Evolutionary conservation across 2,329 filamentous ascomycete genomes (phyloP).

Genomic region (Aspergillus hiratsukae): DNA sequence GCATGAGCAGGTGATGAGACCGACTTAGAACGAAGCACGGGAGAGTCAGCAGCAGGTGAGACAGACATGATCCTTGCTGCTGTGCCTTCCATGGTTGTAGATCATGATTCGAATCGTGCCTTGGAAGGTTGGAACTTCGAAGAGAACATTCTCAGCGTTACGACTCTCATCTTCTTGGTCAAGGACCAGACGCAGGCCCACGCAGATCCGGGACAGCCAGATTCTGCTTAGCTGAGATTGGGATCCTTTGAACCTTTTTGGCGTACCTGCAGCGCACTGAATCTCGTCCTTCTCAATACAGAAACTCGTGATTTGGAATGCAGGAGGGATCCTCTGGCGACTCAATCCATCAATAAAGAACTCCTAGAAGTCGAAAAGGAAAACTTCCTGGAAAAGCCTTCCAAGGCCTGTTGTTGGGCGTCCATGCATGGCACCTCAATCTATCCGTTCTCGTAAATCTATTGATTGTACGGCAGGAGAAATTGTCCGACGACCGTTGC

Average conservation of each 20-base stretch:
- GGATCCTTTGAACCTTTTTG: background rate
- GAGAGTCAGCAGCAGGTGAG: slow-evolving; percentile 9
- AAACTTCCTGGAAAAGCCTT: background rate
- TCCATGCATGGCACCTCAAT: background rate
- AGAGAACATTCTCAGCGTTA: background rate
- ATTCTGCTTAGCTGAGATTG: background rate
- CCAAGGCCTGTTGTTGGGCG: background rate
- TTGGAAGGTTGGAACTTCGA: background rate
- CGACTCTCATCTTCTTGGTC: background rate
- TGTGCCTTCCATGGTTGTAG: slow-evolving; percentile 3
- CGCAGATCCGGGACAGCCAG: background rate
- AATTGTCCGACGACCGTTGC: background rate
- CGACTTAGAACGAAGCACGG: slow-evolving; percentile 12
- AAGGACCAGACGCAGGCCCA: background rate
- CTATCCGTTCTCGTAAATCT: background rate
- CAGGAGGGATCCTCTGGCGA: background rate
- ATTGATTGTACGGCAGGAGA: background rate
- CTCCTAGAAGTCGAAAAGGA: background rate
- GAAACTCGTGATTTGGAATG: background rate
- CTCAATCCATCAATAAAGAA: background rate
- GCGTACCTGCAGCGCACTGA: background rate
- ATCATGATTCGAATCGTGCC: slow-evolving; percentile 9
- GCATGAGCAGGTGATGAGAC: slow-evolving; percentile 10
- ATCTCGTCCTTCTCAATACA: background rate
- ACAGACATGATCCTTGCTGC: slow-evolving; percentile 9